Evolutionary conservation across 345 rosid genomes (phyloP).

Genomic region (Ricinus communis): DNA sequence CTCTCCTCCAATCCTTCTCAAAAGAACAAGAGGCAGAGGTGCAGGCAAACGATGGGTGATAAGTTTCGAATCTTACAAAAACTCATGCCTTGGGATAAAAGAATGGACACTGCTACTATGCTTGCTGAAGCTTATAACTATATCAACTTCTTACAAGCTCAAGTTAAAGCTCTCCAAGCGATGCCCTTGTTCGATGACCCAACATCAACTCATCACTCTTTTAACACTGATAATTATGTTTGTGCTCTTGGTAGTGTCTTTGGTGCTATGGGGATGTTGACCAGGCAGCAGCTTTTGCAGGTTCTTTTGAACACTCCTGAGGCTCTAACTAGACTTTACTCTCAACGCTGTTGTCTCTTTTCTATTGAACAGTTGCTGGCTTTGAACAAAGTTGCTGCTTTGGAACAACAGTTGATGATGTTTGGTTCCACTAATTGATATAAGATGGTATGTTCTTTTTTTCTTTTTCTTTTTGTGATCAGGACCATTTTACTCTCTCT

Average conservation of each 20-base stretch:
- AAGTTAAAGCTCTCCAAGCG: slow-evolving; percentile 28
- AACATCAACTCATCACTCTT: not conserved
- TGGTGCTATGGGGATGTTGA: slow-evolving; percentile 7
- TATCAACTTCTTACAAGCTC: slow-evolving; percentile 57
- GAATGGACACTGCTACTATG: slow-evolving; percentile 47
- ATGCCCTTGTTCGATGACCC: not conserved
- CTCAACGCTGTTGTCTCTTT: slow-evolving; percentile 41
- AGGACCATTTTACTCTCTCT: no score
- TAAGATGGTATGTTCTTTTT: not conserved
- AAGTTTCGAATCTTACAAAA: slow-evolving; percentile 51
- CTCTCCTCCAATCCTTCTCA: not conserved
- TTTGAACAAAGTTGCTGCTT: not conserved
- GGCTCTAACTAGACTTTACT: slow-evolving; percentile 44
- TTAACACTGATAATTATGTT: not conserved
- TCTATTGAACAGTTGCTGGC: slow-evolving; percentile 53
- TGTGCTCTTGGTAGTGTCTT: not conserved
- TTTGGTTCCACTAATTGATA: not conserved
- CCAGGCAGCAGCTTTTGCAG: slow-evolving; percentile 1
- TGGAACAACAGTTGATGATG: not conserved
- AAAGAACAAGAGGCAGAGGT: not conserved
- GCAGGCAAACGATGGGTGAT: slow-evolving; percentile 40
- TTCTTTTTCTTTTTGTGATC: no score
- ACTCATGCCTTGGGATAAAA: slow-evolving; percentile 60
- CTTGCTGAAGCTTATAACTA: slow-evolving; percentile 63
- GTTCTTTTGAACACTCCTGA: slow-evolving; percentile 35